phyloP scores from a whole-genome alignment of 2,329 filamentous ascomycete species.

The Zasmidium angulare region DNA sequence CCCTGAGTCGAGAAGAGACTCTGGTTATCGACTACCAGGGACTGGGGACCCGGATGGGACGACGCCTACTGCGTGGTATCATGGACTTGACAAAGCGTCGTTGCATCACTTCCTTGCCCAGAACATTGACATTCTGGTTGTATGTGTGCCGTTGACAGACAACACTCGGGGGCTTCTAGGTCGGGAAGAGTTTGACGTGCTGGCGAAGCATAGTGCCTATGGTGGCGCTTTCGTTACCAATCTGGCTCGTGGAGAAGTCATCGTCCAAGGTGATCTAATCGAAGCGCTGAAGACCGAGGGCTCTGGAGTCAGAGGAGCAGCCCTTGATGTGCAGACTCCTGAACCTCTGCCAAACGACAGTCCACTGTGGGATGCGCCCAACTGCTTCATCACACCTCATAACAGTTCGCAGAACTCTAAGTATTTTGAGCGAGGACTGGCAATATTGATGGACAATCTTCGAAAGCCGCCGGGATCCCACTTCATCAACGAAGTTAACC shows the following conservation, averaged over 20 bases:
- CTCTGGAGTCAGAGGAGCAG: slow-evolving; percentile 58
- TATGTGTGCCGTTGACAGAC: slow-evolving; percentile 55
- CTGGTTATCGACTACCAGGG: slow-evolving; percentile 64
- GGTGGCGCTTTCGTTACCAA: slow-evolving; percentile 60
- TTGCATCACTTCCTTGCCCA: slow-evolving; percentile 54
- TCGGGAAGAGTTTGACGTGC: slow-evolving; percentile 48
- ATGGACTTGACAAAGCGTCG: slow-evolving; percentile 49
- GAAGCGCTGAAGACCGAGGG: slow-evolving; percentile 55
- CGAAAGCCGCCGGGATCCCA: not conserved
- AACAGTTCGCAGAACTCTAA: not conserved
- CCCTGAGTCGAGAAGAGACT: slow-evolving; percentile 61
- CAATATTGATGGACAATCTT: not conserved
- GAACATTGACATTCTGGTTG: slow-evolving; percentile 55
- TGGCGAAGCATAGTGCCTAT: slow-evolving; percentile 12
- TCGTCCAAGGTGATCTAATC: slow-evolving; percentile 63
- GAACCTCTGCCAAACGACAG: slow-evolving; percentile 69
- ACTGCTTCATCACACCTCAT: not conserved
- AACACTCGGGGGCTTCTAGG: slow-evolving; percentile 53
- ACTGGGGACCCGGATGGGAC: slow-evolving; percentile 59
- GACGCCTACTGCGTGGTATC: slow-evolving; percentile 56
- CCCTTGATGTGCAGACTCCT: slow-evolving; percentile 73
- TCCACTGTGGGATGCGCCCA: slow-evolving; percentile 59
- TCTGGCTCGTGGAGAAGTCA: slow-evolving; percentile 63
- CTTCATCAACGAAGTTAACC: slow-evolving; percentile 1
- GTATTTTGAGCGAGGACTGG: not conserved